Evolutionary conservation across 441 rosid species (phyloP), one percentile per base, ranked within the genome.

Genomic region (Viola pubescens): DNA sequence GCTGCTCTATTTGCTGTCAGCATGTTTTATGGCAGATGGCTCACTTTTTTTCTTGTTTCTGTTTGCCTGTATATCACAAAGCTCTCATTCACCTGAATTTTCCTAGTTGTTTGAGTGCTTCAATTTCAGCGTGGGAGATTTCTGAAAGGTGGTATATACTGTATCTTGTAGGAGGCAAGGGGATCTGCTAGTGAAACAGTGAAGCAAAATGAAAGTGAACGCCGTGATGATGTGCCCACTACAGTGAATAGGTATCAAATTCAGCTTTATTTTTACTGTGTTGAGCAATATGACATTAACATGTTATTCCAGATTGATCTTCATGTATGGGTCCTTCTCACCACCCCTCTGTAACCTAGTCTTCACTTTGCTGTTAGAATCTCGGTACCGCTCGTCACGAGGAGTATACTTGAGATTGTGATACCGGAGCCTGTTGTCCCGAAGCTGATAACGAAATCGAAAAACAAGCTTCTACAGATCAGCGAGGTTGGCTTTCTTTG

Each of bases 351-450:
- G 37, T 61, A 57, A 58, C 13, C 7, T 43, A 3, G 4, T 44
- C 47, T 59, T 38, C 19, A n/a, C 48, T 58, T 54, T 50, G 46
- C 47, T 57, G 53, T 66, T 66, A 88, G 97, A 69, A 77, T 84
- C 62, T 45, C 85, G 37, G 80, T 88, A 49, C 81, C 97, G 10
- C 86, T 94, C 42, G 96, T 94, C 61, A 94, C 99, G 8, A 81
- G 95, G 73, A 94, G 94, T 72, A 94, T 78, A 11, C 88, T 86
- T 14, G 97, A 94, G 77, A 92, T 90, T 64, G 90, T 81, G 44
- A 79, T 94, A 74, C 99, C 99, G 7, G 96, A 88, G 16, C 74
- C 75, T 14, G 96, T 84, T 9, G 84, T 82, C 66, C 84, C 95
- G 54, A 90, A 90, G 84, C 95, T 94, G 26, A 72, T 90, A 54